Conservation (phyloP, 2,329 filamentous ascomycete genomes). For the Diplodia mutila region DNA sequence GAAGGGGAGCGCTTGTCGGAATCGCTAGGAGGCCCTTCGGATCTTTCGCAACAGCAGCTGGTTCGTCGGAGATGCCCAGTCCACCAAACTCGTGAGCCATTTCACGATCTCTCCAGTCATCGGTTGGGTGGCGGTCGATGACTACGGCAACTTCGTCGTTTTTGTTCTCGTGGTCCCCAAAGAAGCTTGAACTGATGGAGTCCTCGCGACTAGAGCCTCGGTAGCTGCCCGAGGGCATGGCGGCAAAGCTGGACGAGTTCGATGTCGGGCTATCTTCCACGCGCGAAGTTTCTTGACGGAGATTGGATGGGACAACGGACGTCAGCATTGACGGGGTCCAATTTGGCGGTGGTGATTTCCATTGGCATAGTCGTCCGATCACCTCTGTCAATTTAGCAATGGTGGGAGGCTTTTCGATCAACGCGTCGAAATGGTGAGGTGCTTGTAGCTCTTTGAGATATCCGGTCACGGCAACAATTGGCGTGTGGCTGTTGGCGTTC, state of each 20-base stretch:
- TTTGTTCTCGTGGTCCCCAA: constrained; percentile 81
- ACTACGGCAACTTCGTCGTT: constrained; percentile 79
- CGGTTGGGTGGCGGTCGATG: constrained; percentile 71
- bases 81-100: constrained; percentile 60
- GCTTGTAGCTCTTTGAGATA: constrained; percentile 97
- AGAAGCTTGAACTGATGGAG: constrained; percentile 85
- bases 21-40: constrained; percentile 33
- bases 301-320: constrained; percentile 60
- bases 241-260: constrained; percentile 74
- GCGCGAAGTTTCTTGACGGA: constrained; percentile 67
- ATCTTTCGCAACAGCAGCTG: constrained; percentile 33
- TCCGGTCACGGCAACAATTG: constrained; percentile 93
- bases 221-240: constrained; percentile 74
- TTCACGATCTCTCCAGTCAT: constrained; percentile 73
- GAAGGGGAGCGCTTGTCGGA: constrained; percentile 38
- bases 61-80: constrained; percentile 74
- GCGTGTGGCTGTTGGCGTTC: constrained; percentile 91
- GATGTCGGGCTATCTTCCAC: constrained; percentile 81
- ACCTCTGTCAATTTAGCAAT: constrained; percentile 89
- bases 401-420: constrained; percentile 96
- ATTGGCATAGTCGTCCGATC: constrained; percentile 84
- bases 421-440: constrained; percentile 90
- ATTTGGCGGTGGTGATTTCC: constrained; percentile 77
- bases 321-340: constrained; percentile 49
- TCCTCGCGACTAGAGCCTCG: constrained; percentile 81